Conservation (phyloP, 495 filamentous ascomycete species). For the Darksidea phi region DNA sequence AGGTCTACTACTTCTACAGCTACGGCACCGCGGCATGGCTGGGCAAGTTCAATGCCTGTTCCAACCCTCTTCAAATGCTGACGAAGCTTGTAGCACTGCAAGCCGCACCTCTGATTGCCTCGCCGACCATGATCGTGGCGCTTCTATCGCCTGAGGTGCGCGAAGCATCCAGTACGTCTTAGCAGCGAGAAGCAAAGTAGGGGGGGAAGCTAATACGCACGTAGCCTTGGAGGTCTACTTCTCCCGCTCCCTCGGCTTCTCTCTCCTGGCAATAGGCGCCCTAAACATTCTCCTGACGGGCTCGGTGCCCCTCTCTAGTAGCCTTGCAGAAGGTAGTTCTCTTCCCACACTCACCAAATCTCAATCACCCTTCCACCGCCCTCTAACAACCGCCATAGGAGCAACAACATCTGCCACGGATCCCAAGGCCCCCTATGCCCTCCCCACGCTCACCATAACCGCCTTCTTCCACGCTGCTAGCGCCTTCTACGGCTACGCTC, state of each 20-base stretch:
- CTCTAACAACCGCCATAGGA: constrained; percentile 16
- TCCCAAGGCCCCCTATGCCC: constrained; percentile 66
- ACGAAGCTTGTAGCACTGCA: constrained; percentile 50
- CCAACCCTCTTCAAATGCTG: not conserved
- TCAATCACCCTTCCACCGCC: not conserved
- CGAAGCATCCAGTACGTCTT: constrained; percentile 53
- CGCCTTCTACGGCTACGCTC: constrained; percentile 68
- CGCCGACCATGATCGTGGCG: constrained; percentile 64
- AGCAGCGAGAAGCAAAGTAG: not conserved
- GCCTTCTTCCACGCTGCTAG: constrained; percentile 60
- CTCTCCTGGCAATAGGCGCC: constrained; percentile 63
- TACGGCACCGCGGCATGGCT: constrained; percentile 68
- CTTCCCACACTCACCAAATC: not conserved
- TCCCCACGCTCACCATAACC: constrained; percentile 65
- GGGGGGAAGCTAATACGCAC: not conserved
- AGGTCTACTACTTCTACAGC: constrained; percentile 67
- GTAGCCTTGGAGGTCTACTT: constrained; percentile 72
- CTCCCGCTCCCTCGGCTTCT: constrained; percentile 65
- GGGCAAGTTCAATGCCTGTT: constrained; percentile 9
- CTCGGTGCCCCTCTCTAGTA: constrained; percentile 65
- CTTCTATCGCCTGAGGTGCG: constrained; percentile 60
- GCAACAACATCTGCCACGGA: constrained; percentile 45
- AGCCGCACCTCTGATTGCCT: constrained; percentile 60
- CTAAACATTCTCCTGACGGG: constrained; percentile 71
- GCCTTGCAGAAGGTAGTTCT: constrained; percentile 42